A percentile compares a stretch with the other conserved stretches of the same genome.
phyloP scores from a whole-genome alignment of 2,329 filamentous ascomycete genomes.

The Aureobasidium sp. region DNA sequence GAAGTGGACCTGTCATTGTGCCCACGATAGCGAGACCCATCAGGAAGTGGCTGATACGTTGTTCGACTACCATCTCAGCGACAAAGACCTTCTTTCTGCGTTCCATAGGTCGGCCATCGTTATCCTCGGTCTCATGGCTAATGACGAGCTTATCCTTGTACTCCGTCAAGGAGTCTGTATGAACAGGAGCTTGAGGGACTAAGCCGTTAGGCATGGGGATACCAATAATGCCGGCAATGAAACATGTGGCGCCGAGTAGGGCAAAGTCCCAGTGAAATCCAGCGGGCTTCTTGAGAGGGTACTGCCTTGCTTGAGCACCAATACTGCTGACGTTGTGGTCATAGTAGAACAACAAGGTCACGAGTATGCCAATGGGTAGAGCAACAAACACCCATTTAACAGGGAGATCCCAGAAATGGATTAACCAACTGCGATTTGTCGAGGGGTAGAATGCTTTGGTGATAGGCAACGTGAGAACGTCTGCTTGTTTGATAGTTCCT shows the following conservation, averaged over 20 bases:
- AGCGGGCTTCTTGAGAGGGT: conserved; percentile 50
- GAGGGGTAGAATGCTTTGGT: conserved; percentile 44
- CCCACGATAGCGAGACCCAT: conserved; percentile 50
- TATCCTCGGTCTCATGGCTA: conserved; percentile 39
- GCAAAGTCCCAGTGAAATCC: conserved; percentile 59
- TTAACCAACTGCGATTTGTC: conserved; percentile 41
- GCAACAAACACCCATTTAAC: conserved; percentile 49
- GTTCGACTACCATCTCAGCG: conserved; percentile 47
- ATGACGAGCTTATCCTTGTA: conserved; percentile 36
- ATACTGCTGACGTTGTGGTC: conserved; percentile 51
- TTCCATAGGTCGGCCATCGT: conserved; percentile 34
- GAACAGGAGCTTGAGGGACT: conserved; percentile 54
- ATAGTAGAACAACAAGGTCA: conserved; percentile 51
- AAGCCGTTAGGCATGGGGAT: conserved; percentile 53
- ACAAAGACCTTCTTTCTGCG: conserved; percentile 40
- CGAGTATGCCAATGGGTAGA: conserved; percentile 46
- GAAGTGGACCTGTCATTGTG: conserved; percentile 51
- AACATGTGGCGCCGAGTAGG: conserved; percentile 50
- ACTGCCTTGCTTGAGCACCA: conserved; percentile 50
- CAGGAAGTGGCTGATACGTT: conserved; percentile 50
- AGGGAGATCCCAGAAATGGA: conserved; percentile 48
- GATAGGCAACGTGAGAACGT: conserved; percentile 37
- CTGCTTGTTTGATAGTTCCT: conserved; percentile 37
- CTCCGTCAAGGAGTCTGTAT: conserved; percentile 46
- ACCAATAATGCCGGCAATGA: conserved; percentile 49